Percentiles rank a stretch among this genome's conserved stretches.
Conservation (phyloP, 202 grass and related monocot genomes). For the Hordeum pubiflorum region DNA sequence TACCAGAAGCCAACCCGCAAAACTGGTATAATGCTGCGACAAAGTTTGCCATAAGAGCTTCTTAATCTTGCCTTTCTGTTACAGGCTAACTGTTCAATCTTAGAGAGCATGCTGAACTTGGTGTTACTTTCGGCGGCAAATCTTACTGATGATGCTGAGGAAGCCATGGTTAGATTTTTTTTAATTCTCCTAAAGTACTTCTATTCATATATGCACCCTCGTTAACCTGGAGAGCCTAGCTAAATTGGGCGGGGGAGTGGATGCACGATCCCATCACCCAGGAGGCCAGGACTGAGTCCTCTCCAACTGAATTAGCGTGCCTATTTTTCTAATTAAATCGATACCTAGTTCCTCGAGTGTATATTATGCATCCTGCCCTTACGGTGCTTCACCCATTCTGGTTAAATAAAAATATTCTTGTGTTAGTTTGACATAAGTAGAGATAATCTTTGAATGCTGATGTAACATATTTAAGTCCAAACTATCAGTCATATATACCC, state of each 20-base stretch:
- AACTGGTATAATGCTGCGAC: neutral
- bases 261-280: neutral
- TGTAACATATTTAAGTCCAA: neutral
- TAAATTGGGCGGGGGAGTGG: neutral
- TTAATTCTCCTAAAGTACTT: slow-evolving; percentile 1
- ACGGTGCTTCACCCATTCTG: neutral
- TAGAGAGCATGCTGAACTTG: slow-evolving; percentile 55
- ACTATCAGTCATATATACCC: slow-evolving; percentile 3
- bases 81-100: slow-evolving; percentile 52
- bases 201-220: neutral
- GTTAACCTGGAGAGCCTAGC: neutral
- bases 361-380: neutral
- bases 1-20: neutral
- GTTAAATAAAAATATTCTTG: neutral
- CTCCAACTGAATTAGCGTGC: neutral
- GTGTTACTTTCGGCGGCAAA: slow-evolving; percentile 29
- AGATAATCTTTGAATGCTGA: neutral
- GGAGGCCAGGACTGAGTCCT: neutral
- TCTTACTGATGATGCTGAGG: slow-evolving; percentile 31
- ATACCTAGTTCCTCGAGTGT: neutral
- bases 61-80: slow-evolving; percentile 26
- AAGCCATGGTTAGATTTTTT: slow-evolving; percentile 49
- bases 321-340: neutral
- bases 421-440: neutral
- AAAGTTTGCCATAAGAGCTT: slow-evolving; percentile 4